Conservation (phyloP, 495 filamentous ascomycete species). For the Penicillium soppii region DNA sequence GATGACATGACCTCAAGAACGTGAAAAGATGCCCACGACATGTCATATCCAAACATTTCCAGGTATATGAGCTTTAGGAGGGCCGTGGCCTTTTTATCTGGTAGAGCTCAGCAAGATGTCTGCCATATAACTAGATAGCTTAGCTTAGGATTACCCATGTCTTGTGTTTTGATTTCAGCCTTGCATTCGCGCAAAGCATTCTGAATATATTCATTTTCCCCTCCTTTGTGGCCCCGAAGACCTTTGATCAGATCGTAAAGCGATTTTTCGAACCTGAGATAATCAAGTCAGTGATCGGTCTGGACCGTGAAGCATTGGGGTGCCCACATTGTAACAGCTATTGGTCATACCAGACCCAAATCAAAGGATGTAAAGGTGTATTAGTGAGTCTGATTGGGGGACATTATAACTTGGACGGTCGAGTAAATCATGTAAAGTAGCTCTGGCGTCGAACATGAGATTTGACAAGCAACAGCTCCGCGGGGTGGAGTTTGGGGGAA, state of each 20-base stretch:
- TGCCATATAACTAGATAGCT: neutral
- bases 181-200: conserved; percentile 91
- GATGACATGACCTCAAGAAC: conserved; percentile 99
- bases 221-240: conserved; percentile 88
- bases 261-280: conserved; percentile 91
- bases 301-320: conserved; percentile 1
- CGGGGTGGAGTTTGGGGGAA: conserved; percentile 11
- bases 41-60: conserved; percentile 98
- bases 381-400: too few relatives aligned
- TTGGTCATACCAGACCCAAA: neutral
- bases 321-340: conserved; percentile 9
- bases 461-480: conserved; percentile 1
- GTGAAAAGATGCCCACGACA: conserved; percentile 99
- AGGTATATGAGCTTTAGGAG: conserved; percentile 93
- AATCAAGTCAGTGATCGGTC: conserved; percentile 2
- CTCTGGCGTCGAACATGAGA: neutral
- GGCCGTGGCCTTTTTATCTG: conserved; percentile 94
- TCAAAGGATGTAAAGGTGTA: too few relatives aligned
- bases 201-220: conserved; percentile 90
- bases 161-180: conserved; percentile 80
- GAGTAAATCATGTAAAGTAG: neutral
- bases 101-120: conserved; percentile 21
- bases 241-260: conserved; percentile 98
- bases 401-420: neutral
- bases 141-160: conserved; percentile 69